Evolutionary conservation across 179 eudicot genomes (phyloP), one percentile per base, ranked within the genome.

Genomic region (Gypsophila paniculata): DNA sequence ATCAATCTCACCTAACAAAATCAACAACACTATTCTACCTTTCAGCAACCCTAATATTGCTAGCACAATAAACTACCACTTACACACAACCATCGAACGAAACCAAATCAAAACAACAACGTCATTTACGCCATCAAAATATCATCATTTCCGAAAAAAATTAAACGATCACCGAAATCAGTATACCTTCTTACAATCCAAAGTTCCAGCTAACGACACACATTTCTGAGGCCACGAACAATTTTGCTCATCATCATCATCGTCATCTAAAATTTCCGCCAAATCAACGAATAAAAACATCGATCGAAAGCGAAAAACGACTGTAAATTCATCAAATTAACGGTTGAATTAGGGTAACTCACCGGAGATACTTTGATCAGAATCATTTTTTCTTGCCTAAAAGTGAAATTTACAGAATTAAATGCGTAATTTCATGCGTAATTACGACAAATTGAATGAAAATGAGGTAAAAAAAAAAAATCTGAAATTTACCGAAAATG

Each of bases 301-400:
- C 7, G 49, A 57, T 32, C 23, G 8, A 19, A 65, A 14, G 65
- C 19, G n/a, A 29, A 46, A 0, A 49, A 32, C 4, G 34, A 11
- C 6, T 38, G 25, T 6, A 46, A 46, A 13, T 4, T 13, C 55
- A 63, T 12, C 52, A 18, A 54, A 63, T 42, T 57, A 17, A 36
- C 5, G 18, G 14, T 21, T 48, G 8, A 49, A 42, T 6, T 9
- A 52, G 59, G 73, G 64, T 11, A 18, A 23, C 29, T 65, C 53
- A 76, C 79, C 75, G 14, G 79, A 76, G n/a, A 76, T 76, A 72
- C 73, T 77, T 63, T 72, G 76, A 61, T 77, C 80, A 42, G 80
- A 72, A 36, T 61, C 72, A 14, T 54, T 57, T 60, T 25, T 67
- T 18, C 17, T 66, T 66, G 14, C 76, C 80, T 77, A 49, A 52